Base-by-base conservation (phyloP, 2,329 filamentous ascomycete species). In the Alternaria conjuncta region DNA sequence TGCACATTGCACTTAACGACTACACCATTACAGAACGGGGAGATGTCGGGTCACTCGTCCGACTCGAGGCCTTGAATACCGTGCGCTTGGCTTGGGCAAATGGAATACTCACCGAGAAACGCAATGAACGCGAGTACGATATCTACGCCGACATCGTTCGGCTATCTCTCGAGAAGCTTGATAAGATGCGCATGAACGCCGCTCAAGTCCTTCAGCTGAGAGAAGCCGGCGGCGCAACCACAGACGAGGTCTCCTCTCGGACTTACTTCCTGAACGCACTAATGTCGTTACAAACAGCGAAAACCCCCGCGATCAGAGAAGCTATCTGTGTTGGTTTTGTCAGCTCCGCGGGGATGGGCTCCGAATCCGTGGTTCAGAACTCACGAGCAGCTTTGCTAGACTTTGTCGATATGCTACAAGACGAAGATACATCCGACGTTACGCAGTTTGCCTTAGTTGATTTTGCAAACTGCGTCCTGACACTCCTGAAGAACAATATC, bases 11-110 rank as follows among this genome's bases (percentile, higher is more conserved):
- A 0, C 81, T 99, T 26, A 91, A 95, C 68, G 94, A 99, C 76
- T 98, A 98, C 75, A 97, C 93, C 0, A 94, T 93, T 4, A 95
- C 93, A 69, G 90, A 94, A 13, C 86, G 94, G 60, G 96, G 96
- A 15, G 96, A 99, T 74, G 87, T 98, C 53, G 96, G 96, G 6
- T 97, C 94, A 0, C 87, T 94, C 56, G 91, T 97, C 5, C 87
- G 96, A 4, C 83, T 95, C 6, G 91, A 94, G 78, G 94, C 93
- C 23, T 86, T 97, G 12, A 86, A 87, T 63, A 88, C 88, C 3
- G 84, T 93, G 2, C 88, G 86, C 81, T 75, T 75, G 32, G 77
- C 76, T 7, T 81, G 77, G 73, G 62, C 63, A n/a, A 61, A 61
- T 28, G 68, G 55, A 12, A 49, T 70, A 10, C 65, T 77, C 18